Percentiles rank a stretch among this genome's conserved stretches.
These are phyloP conservation scores for Hymenotorrendiella dingleyae DNA, from an alignment of 2,329 filamentous ascomycete species.

Conservation along the genomic window DNA sequence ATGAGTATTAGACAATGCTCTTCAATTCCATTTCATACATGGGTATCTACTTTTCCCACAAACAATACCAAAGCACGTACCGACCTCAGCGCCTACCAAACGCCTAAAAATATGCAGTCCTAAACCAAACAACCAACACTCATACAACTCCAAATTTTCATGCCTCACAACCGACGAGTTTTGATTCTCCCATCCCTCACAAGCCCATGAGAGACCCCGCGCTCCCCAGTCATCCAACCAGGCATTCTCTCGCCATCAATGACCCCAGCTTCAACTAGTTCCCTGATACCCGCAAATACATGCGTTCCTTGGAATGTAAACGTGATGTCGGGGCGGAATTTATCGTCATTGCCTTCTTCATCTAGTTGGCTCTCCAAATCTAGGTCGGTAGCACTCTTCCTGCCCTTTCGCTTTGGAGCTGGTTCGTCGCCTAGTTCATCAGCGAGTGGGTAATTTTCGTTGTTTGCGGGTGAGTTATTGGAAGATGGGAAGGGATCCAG, in stretches of 20 bases:
- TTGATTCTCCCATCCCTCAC: slow-evolving; percentile 62
- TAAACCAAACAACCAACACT: too few relatives aligned
- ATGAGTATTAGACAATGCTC: too few relatives aligned
- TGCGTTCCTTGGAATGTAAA: slow-evolving; percentile 70
- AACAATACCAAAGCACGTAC: too few relatives aligned
- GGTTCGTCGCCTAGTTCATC: slow-evolving; percentile 27
- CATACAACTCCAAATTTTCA: too few relatives aligned
- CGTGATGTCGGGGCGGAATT: slow-evolving; percentile 54
- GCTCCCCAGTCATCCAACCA: slow-evolving; percentile 86
- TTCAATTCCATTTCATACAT: too few relatives aligned
- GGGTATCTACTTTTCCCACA: too few relatives aligned
- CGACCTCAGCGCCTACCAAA: too few relatives aligned
- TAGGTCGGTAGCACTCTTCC: slow-evolving; percentile 22
- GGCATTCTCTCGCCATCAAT: slow-evolving; percentile 76
- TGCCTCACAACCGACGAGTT: too few relatives aligned
- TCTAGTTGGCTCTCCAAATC: slow-evolving; percentile 23
- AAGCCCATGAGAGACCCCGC: slow-evolving; percentile 67
- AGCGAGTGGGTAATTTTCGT: slow-evolving; percentile 15
- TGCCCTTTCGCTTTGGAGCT: slow-evolving; percentile 22
- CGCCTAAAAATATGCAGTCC: too few relatives aligned
- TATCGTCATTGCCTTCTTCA: slow-evolving; percentile 25
- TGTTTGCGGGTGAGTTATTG: slow-evolving; percentile 14
- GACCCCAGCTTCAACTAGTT: slow-evolving; percentile 69
- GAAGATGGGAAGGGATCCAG: slow-evolving; percentile 48
- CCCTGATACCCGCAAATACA: slow-evolving; percentile 73